Evolutionary conservation across 2,329 filamentous ascomycete genomes (phyloP).

Genomic region (Alternaria sp.): DNA sequence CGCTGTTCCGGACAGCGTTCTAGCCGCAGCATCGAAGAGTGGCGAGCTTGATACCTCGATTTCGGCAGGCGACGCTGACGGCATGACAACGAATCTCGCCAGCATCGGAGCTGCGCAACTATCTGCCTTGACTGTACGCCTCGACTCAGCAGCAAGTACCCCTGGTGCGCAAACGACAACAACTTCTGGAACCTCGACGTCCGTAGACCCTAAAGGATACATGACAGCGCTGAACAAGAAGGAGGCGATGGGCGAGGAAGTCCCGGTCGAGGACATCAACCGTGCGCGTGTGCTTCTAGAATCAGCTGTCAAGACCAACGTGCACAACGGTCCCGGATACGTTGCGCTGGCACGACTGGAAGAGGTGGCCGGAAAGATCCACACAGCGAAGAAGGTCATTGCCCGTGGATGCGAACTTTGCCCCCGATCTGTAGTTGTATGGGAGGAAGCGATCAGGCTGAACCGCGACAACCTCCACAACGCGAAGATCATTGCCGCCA

Average conservation of each 20-base stretch:
- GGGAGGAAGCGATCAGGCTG: slow-evolving; percentile 93
- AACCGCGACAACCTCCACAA: slow-evolving; percentile 81
- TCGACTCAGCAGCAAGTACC: slow-evolving; percentile 81
- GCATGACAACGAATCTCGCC: slow-evolving; percentile 97
- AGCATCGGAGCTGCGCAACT: slow-evolving; percentile 96
- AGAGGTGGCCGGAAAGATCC: slow-evolving; percentile 89
- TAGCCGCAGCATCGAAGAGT: slow-evolving; percentile 83
- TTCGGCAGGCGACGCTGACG: slow-evolving; percentile 67
- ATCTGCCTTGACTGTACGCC: slow-evolving; percentile 91
- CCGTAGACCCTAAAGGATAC: slow-evolving; percentile 94
- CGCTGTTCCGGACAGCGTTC: slow-evolving; percentile 93
- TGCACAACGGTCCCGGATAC: slow-evolving; percentile 93
- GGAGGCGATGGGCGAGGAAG: slow-evolving; percentile 78
- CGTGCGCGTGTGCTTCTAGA: slow-evolving; percentile 91
- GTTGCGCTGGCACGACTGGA: slow-evolving; percentile 93
- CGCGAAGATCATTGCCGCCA: slow-evolving; percentile 92
- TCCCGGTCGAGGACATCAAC: slow-evolving; percentile 87
- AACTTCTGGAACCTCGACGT: slow-evolving; percentile 80
- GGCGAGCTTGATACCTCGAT: slow-evolving; percentile 87
- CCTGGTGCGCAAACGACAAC: slow-evolving; percentile 70
- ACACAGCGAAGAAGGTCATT: slow-evolving; percentile 87
- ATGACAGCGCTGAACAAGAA: slow-evolving; percentile 89
- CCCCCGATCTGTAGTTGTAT: slow-evolving; percentile 92
- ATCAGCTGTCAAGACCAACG: slow-evolving; percentile 96
- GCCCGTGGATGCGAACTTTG: slow-evolving; percentile 88